Evolutionary conservation across 2,329 filamentous ascomycete genomes (phyloP).

Genomic region (Nothophoma quercina): DNA sequence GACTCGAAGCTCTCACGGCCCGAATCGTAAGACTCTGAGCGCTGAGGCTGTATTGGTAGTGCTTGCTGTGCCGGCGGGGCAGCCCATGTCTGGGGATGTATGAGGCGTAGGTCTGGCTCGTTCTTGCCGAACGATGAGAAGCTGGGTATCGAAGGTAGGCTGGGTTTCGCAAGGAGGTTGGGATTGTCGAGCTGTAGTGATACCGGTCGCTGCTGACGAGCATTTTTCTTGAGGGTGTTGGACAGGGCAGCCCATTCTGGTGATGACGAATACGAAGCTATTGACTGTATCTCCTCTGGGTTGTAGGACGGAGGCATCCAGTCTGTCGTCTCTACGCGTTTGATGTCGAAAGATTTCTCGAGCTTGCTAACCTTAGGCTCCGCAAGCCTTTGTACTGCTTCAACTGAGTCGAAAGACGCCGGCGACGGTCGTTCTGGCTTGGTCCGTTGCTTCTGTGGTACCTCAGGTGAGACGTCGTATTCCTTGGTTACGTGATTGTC

Average conservation of each 20-base stretch:
- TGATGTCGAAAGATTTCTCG: constrained; percentile 26
- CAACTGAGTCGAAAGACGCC: constrained; percentile 27
- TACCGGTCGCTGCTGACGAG: constrained; percentile 22
- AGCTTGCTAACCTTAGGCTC: constrained; percentile 22
- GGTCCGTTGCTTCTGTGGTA: constrained; percentile 26
- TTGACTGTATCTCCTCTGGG: constrained; percentile 17
- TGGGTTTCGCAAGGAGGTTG: constrained; percentile 13
- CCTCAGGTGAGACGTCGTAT: constrained; percentile 19
- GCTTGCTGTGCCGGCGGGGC: constrained; percentile 18
- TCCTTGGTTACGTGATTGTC: constrained; percentile 17
- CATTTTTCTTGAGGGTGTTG: constrained; percentile 25
- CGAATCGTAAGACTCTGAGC: constrained; percentile 13
- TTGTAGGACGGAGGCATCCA: constrained; percentile 32
- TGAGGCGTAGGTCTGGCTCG: constrained; percentile 24
- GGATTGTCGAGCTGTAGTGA: constrained; percentile 25
- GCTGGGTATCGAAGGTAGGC: constrained; percentile 13
- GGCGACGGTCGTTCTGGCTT: constrained; percentile 25
- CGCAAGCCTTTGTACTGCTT: constrained; percentile 19
- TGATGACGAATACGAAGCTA: constrained; percentile 25
- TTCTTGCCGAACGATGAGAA: constrained; percentile 27
- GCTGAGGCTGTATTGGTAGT: constrained; percentile 23
- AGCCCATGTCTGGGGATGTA: constrained; percentile 26
- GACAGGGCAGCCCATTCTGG: constrained; percentile 35
- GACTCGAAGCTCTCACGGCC: constrained; percentile 21
- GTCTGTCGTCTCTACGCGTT: constrained; percentile 22